A percentile compares a stretch with the other conserved stretches of the same genome.
These are phyloP conservation scores for Gloeopeniophorella convolvens DNA, from an alignment of 768 basidiomycete genomes.

Conservation along the genomic window DNA sequence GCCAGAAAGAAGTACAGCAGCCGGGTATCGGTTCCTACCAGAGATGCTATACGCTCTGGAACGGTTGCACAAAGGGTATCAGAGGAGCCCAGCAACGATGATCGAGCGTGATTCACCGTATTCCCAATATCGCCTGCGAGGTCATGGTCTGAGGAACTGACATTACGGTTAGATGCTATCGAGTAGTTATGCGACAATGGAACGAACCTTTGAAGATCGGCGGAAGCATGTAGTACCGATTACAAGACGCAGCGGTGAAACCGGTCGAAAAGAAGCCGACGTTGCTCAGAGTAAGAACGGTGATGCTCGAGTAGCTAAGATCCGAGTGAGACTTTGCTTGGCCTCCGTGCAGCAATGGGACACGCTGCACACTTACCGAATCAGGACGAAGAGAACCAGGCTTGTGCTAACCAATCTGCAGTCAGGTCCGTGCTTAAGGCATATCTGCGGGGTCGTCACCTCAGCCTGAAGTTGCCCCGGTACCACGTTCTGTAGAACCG, in stretches of 20 bases:
- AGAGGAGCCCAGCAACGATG: not conserved
- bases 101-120: constrained; percentile 40
- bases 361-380: constrained; percentile 1
- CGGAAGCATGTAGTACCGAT: constrained; percentile 43
- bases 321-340: not conserved
- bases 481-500: constrained; percentile 8
- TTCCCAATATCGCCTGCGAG: constrained; percentile 57
- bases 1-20: constrained; percentile 32
- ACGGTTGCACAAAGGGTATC: not conserved
- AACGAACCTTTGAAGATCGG: constrained; percentile 55
- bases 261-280: constrained; percentile 48
- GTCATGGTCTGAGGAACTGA: constrained; percentile 58
- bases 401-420: not conserved
- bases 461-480: not conserved
- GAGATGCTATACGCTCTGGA: constrained; percentile 52
- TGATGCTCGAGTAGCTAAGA: constrained; percentile 39
- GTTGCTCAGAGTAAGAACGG: constrained; percentile 43
- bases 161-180: not conserved
- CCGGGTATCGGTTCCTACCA: constrained; percentile 37
- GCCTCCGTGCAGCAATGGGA: not conserved
- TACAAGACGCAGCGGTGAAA: constrained; percentile 43
- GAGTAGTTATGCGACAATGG: not conserved
- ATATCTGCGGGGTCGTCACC: not conserved
- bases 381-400: constrained; percentile 6
- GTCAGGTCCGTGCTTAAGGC: not conserved